Evolutionary conservation across 139 green algal species (phyloP).

Genomic region (Picochlorum sp.): DNA sequence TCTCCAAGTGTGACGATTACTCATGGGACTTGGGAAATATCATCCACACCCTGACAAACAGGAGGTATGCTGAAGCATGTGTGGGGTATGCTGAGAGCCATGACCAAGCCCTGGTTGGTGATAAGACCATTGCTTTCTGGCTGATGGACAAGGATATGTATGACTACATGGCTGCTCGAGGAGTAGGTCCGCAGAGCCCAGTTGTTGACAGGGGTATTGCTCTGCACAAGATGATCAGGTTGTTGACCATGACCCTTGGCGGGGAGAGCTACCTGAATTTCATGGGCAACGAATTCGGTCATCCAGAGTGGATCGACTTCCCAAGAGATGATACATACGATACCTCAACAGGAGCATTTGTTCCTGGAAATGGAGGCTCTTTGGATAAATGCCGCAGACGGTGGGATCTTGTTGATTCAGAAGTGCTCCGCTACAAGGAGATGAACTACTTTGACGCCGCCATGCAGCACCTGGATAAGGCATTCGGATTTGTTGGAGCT

Average conservation of each 20-base stretch:
- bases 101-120: conserved; percentile 90
- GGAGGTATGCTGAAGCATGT: conserved; percentile 81
- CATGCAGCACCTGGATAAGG: conserved; percentile 92
- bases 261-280: conserved; percentile 96
- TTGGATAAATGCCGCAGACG: conserved; percentile 90
- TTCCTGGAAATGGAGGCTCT: conserved; percentile 87
- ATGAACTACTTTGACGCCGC: conserved; percentile 83
- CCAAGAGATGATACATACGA: conserved; percentile 83
- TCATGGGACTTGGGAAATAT: conserved; percentile 92
- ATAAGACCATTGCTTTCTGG: conserved; percentile 99
- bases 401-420: conserved; percentile 86
- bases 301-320: conserved; percentile 99
- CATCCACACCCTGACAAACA: conserved; percentile 89
- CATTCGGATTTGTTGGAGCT: conserved; percentile 75
- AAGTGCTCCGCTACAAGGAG: conserved; percentile 67
- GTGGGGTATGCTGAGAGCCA: conserved; percentile 93
- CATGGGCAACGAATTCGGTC: conserved; percentile 95
- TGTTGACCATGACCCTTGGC: conserved; percentile 88
- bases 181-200: conserved; percentile 12
- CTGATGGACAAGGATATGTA: conserved; percentile 99
- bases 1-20: conserved; percentile 64
- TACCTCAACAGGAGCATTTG: conserved; percentile 72
- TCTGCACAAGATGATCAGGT: conserved; percentile 93
- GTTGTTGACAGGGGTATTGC: conserved; percentile 89
- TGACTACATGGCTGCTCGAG: conserved; percentile 70